These are phyloP conservation scores for Symmetrospora coprosmae DNA, from an alignment of 768 basidiomycete genomes.

Conservation along the genomic window DNA sequence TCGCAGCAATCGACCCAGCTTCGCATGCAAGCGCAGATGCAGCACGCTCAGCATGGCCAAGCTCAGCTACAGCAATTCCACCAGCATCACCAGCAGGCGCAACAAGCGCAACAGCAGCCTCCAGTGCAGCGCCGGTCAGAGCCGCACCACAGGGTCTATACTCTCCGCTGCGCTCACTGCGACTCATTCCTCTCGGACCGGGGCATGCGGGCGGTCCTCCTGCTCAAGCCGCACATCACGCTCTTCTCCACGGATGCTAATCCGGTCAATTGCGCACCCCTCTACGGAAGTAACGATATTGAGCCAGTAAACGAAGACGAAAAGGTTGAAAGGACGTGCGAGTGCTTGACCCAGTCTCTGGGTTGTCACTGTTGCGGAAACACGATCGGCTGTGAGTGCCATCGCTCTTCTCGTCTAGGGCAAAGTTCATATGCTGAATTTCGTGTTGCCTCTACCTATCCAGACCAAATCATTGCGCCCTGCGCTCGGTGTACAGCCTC, in stretches of 20 bases:
- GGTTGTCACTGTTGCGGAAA: slow-evolving; percentile 66
- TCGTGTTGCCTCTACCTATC: not conserved
- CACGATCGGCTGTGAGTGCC: slow-evolving; percentile 48
- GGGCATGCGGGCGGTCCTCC: slow-evolving; percentile 77
- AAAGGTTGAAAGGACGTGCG: slow-evolving; percentile 51
- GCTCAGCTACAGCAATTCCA: not conserved
- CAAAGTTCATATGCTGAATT: not conserved
- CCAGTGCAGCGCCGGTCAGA: too few relatives aligned
- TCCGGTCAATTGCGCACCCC: slow-evolving; percentile 44
- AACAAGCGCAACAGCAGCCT: too few relatives aligned
- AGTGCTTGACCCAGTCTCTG: slow-evolving; percentile 67
- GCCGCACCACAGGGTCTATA: slow-evolving; percentile 47
- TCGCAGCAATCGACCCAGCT: too few relatives aligned
- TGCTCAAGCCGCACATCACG: slow-evolving; percentile 63
- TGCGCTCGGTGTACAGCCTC: slow-evolving; percentile 63
- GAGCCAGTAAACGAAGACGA: slow-evolving; percentile 33
- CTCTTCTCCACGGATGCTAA: slow-evolving; percentile 70
- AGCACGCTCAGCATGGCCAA: too few relatives aligned
- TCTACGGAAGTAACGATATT: slow-evolving; percentile 35
- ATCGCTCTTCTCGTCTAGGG: slow-evolving; percentile 2
- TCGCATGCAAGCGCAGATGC: too few relatives aligned
- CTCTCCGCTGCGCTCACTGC: slow-evolving; percentile 62
- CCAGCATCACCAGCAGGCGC: too few relatives aligned
- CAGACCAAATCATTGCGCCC: slow-evolving; percentile 35
- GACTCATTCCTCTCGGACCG: slow-evolving; percentile 63